Base-by-base conservation (phyloP, 352 stramenopile genomes). In the Pythium aphanidermatum region DNA sequence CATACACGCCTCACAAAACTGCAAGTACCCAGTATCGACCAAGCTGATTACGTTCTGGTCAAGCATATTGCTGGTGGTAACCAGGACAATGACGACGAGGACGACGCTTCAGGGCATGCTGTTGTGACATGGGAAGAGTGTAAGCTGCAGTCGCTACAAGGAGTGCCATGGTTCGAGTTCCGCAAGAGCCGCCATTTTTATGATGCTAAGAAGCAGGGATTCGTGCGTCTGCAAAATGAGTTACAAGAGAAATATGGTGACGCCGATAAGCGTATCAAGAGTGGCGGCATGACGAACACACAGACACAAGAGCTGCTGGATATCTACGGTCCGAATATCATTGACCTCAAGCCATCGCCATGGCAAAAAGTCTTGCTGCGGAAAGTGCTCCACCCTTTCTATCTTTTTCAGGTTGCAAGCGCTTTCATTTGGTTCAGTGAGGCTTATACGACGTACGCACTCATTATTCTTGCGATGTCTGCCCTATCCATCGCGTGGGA, bases 311-410 rank as follows among this genome's bases (percentile, higher is more conserved):
- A 79, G 10, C 49, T 79, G 11, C 40, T 30, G 2, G 58, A 55
- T 11, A 17, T 91, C 7, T 82, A 75, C 45, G 79, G 79, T 2
- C 54, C 59, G 13, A 88, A 91, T 35, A 62, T 66, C 28, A 61
- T 91, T 47, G 60, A 77, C 5, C 46, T 91, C 12, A 41, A 63
- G 30, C 51, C 76, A 7, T 46, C 69, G 40, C 67, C 66, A 10
- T 81, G 70, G 69, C 58, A 53, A 0, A 16, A 21, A 8, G 68
- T 86, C 37, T 57, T 91, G 7, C 46, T 89, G 9, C 66, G 72
- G 28, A 88, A 88, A 38, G 58, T 89, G 12, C 34, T 86, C 14
- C 79, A 91, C 21, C 79, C 79, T 40, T 91, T 89, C 55, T 91
- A 91, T 54, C 51, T 91, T 14, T 88, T 91, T 49, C 79, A 91